Conservation (phyloP, 441 rosid genomes). For the Adansonia gregorii region DNA sequence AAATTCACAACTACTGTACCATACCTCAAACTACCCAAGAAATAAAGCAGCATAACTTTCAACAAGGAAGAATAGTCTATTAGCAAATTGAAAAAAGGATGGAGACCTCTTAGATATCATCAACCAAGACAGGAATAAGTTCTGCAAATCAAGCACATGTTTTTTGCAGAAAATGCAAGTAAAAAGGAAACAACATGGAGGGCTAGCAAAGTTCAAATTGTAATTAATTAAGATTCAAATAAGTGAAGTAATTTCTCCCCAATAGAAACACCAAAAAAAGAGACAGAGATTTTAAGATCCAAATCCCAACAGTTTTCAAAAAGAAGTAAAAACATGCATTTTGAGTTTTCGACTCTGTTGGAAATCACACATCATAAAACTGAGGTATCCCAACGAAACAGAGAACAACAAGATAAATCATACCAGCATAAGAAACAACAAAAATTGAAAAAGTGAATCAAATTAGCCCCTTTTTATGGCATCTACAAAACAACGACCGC, state of each 20-base stretch:
- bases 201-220: neutral
- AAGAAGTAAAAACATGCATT: neutral
- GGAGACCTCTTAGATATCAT: conserved; percentile 7
- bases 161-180: neutral
- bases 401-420: neutral
- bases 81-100: no score
- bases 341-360: neutral
- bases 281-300: neutral
- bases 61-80: neutral
- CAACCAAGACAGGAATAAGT: neutral
- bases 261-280: neutral
- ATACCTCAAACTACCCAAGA: neutral
- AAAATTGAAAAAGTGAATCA: neutral
- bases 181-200: neutral
- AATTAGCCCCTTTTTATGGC: neutral
- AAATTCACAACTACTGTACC: neutral
- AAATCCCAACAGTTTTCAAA: neutral
- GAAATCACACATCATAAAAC: neutral
- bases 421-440: neutral
- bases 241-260: neutral
- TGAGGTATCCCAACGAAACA: neutral
- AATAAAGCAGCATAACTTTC: neutral
- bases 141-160: neutral
- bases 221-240: neutral
- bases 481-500: neutral